A percentile compares a stretch with the other conserved stretches of the same genome.
Conservation (phyloP, 2,329 filamentous ascomycete species). For the Monilinia aucupariae region DNA sequence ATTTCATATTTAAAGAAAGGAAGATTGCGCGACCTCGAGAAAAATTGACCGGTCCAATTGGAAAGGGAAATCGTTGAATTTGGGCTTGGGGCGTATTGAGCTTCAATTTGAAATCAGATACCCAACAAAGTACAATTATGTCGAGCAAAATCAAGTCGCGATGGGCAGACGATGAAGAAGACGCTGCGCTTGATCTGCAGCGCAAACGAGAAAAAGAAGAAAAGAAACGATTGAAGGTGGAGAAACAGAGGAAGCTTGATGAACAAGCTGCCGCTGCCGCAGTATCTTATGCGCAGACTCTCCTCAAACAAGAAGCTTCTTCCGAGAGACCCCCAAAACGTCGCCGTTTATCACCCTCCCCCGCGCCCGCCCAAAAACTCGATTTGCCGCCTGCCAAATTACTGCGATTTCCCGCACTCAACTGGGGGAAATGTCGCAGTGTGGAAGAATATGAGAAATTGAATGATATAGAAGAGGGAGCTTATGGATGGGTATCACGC, state of each 20-base stretch:
- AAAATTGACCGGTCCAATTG: neutral
- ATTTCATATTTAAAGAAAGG: neutral
- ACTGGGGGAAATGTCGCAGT: constrained; percentile 67
- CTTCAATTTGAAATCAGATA: neutral
- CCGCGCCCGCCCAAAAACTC: constrained; percentile 29
- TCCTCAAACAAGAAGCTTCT: constrained; percentile 33
- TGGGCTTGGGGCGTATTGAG: neutral
- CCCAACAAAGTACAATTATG: neutral
- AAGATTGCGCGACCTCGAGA: neutral
- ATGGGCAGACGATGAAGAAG: constrained; percentile 83
- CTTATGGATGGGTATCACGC: constrained; percentile 89
- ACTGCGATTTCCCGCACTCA: constrained; percentile 62
- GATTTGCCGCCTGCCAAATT: constrained; percentile 48
- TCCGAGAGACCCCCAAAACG: constrained; percentile 56
- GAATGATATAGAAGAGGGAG: constrained; percentile 96
- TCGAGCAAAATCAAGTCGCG: constrained; percentile 50
- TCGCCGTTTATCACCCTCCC: constrained; percentile 44
- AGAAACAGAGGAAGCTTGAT: constrained; percentile 68
- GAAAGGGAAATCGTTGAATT: neutral
- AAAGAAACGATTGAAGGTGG: constrained; percentile 76
- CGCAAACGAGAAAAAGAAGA: constrained; percentile 80
- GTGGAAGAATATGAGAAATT: constrained; percentile 86
- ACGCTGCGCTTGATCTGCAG: constrained; percentile 66
- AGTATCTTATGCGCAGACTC: constrained; percentile 36
- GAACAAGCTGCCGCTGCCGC: constrained; percentile 37